A percentile compares a stretch with the other conserved stretches of the same genome.
phyloP scores from a whole-genome alignment of 495 filamentous ascomycete genomes.

The Copromyces sp. region DNA sequence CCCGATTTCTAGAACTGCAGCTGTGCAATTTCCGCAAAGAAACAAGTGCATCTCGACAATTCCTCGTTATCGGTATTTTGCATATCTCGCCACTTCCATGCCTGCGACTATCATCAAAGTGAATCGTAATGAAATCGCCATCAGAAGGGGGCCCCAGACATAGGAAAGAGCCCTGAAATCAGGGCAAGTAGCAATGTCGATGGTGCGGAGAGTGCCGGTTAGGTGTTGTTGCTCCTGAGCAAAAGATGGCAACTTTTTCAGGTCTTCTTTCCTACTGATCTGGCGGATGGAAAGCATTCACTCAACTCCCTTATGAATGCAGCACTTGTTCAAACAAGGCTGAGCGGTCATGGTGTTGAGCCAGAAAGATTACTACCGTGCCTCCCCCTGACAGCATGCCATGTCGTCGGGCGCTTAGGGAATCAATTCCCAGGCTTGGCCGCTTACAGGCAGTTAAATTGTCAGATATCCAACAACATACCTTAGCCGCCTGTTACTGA shows the following conservation, averaged over 20 bases:
- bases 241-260: not conserved
- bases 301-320: not conserved
- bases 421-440: not conserved
- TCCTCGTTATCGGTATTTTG: constrained; percentile 2
- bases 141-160: not conserved
- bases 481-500: not conserved
- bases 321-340: not conserved
- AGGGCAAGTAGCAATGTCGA: not conserved
- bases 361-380: not conserved
- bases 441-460: not conserved
- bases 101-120: not conserved
- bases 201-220: constrained; percentile 1
- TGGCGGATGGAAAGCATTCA: not conserved
- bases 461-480: not conserved
- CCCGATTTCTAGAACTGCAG: not conserved
- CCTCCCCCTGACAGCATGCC: not conserved
- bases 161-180: constrained; percentile 4
- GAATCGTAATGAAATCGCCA: not conserved
- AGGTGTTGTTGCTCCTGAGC: not conserved
- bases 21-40: not conserved
- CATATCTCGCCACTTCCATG: not conserved
- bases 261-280: not conserved
- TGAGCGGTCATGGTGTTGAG: not conserved
- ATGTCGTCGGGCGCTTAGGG: not conserved
- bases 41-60: constrained; percentile 2